Base-by-base conservation (phyloP, 352 stramenopile genomes). In the Thalassiosira hispida region DNA sequence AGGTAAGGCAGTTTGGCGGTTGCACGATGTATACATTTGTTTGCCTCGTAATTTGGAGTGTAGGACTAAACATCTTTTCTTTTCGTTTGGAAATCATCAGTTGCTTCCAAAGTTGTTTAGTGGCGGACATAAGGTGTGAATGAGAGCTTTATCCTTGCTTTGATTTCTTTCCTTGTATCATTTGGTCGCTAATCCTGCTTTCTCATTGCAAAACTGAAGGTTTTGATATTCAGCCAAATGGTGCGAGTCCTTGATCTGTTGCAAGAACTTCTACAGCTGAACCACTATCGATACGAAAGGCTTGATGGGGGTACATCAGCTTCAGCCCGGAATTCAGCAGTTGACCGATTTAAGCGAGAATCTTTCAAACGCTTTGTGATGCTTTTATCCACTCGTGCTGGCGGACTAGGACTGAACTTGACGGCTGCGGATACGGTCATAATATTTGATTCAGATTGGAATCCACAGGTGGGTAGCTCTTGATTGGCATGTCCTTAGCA, bases 171-270 rank as follows among this genome's bases (percentile, higher is more conserved):
- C 94, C 22, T 42, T 64, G 9, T 61, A n/a, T 47, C n/a, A n/a
- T n/a, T n/a, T n/a, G n/a, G n/a, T n/a, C n/a, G n/a, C n/a, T n/a
- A n/a, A n/a, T n/a, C n/a, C n/a, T n/a, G n/a, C n/a, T n/a, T n/a
- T n/a, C n/a, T n/a, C n/a, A n/a, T n/a, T n/a, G n/a, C n/a, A n/a
- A n/a, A 60, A 38, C 27, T 59, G 0, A 14, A 78, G 73, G 73
- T 91, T 67, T 88, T 99, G 14, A 98, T 99, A 73, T 99, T 99
- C 76, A 99, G 96, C n/a, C 98, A 99, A 89, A 97, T 97, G 93
- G 95, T 96, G 1, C 79, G 89, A 14, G 93, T 97, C 16, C 86
- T 99, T 20, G 97, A 99, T 88, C 97, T 99, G 53, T 77, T 99
- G 29, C 95, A 99, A 84, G 97, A 99, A 83, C 97, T 96, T 47